Conservation (phyloP, 148 eudicot species). For the Persicaria tinctoria region DNA sequence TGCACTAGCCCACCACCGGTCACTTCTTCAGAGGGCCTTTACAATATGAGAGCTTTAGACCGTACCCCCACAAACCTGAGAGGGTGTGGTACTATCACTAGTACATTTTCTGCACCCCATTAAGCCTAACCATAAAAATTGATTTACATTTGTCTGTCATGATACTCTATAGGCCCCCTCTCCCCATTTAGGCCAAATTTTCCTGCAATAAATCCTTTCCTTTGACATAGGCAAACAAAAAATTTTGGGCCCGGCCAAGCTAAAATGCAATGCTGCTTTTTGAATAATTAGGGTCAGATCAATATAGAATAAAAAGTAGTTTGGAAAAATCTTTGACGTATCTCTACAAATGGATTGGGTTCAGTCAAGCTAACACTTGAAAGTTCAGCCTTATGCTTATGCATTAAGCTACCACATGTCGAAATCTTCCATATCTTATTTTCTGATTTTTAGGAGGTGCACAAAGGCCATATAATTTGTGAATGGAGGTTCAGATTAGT, state of each 20-base stretch:
- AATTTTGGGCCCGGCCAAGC: not conserved
- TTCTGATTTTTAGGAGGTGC: not conserved
- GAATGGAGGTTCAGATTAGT: not conserved
- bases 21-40: not conserved
- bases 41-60: not conserved
- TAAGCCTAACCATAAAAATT: not conserved
- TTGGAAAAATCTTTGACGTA: slow-evolving; percentile 8
- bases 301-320: not conserved
- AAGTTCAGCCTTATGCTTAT: not conserved
- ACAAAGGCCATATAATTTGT: not conserved
- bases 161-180: not conserved
- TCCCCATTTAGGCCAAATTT: not conserved
- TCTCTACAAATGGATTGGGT: not conserved
- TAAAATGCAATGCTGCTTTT: not conserved
- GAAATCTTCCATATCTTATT: too few relatives aligned
- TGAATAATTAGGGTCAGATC: not conserved
- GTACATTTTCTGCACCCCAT: slow-evolving; percentile 10
- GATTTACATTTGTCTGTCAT: slow-evolving; percentile 2
- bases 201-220: not conserved
- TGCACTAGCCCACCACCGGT: slow-evolving; percentile 6
- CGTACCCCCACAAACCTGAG: not conserved
- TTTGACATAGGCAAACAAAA: slow-evolving; percentile 1
- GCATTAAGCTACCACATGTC: not conserved
- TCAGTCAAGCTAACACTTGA: not conserved
- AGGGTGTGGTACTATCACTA: slow-evolving; percentile 7